phyloP scores from a whole-genome alignment of 1,284 basidiomycete genomes.

The Entoloma clypeatum region DNA sequence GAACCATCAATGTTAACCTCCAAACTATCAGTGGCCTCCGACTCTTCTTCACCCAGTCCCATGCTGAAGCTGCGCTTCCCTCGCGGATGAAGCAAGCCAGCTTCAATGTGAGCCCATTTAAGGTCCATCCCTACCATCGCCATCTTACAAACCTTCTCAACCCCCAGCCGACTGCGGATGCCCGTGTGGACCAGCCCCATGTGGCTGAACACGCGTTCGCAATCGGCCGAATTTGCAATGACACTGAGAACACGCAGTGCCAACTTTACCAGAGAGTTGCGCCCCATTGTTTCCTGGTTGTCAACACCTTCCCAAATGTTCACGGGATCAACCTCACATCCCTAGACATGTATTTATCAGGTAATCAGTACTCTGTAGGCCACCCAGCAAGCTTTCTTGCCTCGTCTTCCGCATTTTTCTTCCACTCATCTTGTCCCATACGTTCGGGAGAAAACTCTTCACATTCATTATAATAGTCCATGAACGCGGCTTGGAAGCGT shows the following conservation, averaged over 20 bases:
- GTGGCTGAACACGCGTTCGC: constrained; percentile 15
- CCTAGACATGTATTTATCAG: too few species aligned
- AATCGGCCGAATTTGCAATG: constrained; percentile 14
- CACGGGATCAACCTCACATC: constrained; percentile 13
- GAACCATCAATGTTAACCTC: too few species aligned
- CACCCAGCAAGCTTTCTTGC: constrained; percentile 2
- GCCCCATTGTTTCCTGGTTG: constrained; percentile 5
- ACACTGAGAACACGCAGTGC: constrained; percentile 11
- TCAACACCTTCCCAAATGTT: constrained; percentile 12
- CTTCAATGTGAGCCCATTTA: background rate
- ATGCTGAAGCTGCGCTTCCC: background rate
- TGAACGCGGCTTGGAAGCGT: constrained; percentile 3
- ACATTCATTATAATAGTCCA: constrained; percentile 1
- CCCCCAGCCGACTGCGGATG: constrained; percentile 13
- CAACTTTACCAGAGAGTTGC: constrained; percentile 13
- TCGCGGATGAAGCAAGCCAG: background rate
- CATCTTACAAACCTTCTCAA: constrained; percentile 11
- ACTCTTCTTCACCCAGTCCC: background rate
- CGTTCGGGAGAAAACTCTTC: constrained; percentile 1
- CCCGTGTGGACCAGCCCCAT: constrained; percentile 15
- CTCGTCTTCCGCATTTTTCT: constrained; percentile 2
- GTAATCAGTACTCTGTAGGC: too few species aligned
- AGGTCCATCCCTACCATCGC: background rate
- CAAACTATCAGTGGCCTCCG: background rate
- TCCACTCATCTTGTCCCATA: constrained; percentile 4